Evolutionary conservation across 306 rosid genomes (phyloP).

Genomic region (Prinsepia uniflora): DNA sequence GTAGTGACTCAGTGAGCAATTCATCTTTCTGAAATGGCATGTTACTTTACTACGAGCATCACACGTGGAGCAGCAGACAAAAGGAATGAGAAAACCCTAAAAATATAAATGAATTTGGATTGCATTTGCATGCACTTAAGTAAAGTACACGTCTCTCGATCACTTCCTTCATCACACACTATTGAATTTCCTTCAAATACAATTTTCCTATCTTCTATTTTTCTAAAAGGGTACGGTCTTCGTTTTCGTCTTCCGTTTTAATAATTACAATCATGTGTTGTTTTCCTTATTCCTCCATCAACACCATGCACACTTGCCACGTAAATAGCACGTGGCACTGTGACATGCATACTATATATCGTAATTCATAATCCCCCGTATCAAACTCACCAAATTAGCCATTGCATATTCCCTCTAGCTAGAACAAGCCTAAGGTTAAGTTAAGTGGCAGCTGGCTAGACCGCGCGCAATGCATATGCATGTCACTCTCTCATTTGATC

Average conservation of each 20-base stretch:
- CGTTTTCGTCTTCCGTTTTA: not conserved
- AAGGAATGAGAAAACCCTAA: constrained; percentile 57
- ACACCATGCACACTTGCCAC: not conserved
- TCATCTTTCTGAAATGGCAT: constrained; percentile 44
- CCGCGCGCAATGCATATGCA: no score
- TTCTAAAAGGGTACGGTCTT: not conserved
- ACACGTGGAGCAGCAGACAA: constrained; percentile 69
- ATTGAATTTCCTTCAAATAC: not conserved
- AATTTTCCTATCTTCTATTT: not conserved
- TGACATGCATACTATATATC: no score
- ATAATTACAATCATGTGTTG: not conserved
- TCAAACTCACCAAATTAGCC: no score
- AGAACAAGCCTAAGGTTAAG: no score
- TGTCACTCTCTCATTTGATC: no score
- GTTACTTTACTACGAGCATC: constrained; percentile 51
- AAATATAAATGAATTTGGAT: constrained; percentile 17
- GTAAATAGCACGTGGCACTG: no score
- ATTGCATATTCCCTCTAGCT: no score
- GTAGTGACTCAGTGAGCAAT: constrained; percentile 1
- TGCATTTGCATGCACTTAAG: constrained; percentile 30
- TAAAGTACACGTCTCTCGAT: constrained; percentile 31
- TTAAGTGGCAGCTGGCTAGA: no score
- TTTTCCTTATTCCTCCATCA: not conserved
- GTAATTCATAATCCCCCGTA: no score
- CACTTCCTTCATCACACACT: no score